Conservation (phyloP, 1,284 basidiomycete species). For the Trametes hirsuta region DNA sequence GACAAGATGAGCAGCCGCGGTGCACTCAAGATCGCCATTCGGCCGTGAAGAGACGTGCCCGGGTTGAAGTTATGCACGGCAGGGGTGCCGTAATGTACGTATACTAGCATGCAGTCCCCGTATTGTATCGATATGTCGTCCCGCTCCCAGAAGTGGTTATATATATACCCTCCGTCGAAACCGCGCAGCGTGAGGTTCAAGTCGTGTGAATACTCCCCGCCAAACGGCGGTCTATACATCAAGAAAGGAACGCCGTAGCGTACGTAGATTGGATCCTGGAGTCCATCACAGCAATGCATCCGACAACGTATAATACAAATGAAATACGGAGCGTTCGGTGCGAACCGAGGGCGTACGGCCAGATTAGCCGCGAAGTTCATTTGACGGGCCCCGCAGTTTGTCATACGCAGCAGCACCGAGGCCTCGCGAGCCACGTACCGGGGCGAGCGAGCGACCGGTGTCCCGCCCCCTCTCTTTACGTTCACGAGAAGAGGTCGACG, state of each 20-base stretch:
- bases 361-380: too few relatives aligned
- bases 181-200: not conserved
- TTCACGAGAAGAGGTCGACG: slow-evolving; percentile 60
- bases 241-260: too few relatives aligned
- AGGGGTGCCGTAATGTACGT: slow-evolving; percentile 12
- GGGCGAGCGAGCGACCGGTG: too few relatives aligned
- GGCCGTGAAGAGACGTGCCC: slow-evolving; percentile 26
- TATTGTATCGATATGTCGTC: slow-evolving; percentile 18
- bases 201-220: not conserved
- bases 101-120: slow-evolving; percentile 7
- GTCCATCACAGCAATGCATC: not conserved
- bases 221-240: too few relatives aligned
- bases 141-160: not conserved
- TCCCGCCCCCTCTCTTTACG: not conserved
- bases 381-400: too few relatives aligned
- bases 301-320: not conserved
- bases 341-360: not conserved
- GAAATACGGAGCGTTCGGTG: not conserved
- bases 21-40: slow-evolving; percentile 45
- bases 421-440: too few relatives aligned
- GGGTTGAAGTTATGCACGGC: not conserved
- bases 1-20: slow-evolving; percentile 59
- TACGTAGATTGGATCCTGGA: not conserved
- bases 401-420: too few relatives aligned
- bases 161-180: slow-evolving; percentile 12